phyloP scores from a whole-genome alignment of 352 stramenopile species.

The Blastocystis sp. region DNA sequence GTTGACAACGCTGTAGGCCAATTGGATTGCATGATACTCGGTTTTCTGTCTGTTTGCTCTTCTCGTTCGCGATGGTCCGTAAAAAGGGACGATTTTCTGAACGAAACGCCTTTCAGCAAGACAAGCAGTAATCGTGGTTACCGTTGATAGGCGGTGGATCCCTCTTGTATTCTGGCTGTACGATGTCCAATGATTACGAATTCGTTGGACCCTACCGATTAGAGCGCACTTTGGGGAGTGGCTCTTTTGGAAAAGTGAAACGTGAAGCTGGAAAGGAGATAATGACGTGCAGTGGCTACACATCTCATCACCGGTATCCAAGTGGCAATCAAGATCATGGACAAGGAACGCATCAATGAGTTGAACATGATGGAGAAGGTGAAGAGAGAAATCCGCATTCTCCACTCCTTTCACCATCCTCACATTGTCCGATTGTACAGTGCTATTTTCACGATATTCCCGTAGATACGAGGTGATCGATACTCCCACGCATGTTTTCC shows the following conservation, averaged over 20 bases:
- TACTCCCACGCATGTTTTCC: conserved; percentile 94
- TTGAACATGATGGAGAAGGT: conserved; percentile 99
- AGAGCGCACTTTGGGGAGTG: conserved; percentile 96
- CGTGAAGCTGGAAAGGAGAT: conserved; percentile 76
- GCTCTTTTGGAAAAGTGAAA: conserved; percentile 97
- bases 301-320: conserved; percentile 96
- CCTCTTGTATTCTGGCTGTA: neutral
- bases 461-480: conserved; percentile 93
- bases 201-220: conserved; percentile 91
- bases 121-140: too few species aligned
- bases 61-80: neutral
- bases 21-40: neutral
- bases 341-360: conserved; percentile 96
- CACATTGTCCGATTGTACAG: conserved; percentile 97
- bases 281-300: conserved; percentile 82
- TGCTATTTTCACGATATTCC: too few species aligned
- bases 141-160: too few species aligned
- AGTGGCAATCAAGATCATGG: conserved; percentile 99
- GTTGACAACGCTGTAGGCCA: neutral
- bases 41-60: neutral
- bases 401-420: conserved; percentile 95
- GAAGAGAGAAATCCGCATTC: conserved; percentile 95
- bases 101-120: neutral
- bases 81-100: neutral
- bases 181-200: conserved; percentile 30